Evolutionary conservation across 2,329 filamentous ascomycete genomes (phyloP).

Genomic region (Bipolaris gigantea): DNA sequence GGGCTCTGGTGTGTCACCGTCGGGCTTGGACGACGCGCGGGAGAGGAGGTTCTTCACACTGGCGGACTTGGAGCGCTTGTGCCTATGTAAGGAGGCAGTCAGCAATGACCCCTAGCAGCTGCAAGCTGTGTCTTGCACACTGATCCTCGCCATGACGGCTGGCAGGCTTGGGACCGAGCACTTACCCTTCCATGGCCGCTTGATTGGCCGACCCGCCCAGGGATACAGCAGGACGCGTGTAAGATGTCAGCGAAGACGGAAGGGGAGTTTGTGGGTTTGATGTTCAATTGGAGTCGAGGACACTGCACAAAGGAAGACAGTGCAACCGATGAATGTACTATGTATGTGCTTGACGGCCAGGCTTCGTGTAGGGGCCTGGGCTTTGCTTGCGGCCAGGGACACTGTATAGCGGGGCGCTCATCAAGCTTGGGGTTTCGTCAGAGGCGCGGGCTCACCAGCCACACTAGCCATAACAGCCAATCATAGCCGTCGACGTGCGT

Average conservation of each 20-base stretch:
- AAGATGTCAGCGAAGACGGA: background rate
- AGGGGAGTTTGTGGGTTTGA: background rate
- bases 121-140: background rate
- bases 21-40: conserved; percentile 38
- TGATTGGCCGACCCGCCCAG: conserved; percentile 20
- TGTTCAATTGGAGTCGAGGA: background rate
- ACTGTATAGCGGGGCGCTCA: conserved; percentile 13
- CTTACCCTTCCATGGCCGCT: conserved; percentile 39
- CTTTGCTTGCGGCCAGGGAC: background rate
- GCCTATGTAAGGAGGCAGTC: conserved; percentile 26
- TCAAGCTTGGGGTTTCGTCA: conserved; percentile 11
- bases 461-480: conserved; percentile 6
- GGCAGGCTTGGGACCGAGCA: conserved; percentile 17
- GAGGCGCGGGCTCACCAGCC: conserved; percentile 7
- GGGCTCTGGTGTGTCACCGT: conserved; percentile 27
- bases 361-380: background rate
- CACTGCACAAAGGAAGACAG: too few species aligned
- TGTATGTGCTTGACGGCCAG: background rate
- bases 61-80: conserved; percentile 49
- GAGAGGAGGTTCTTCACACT: conserved; percentile 43
- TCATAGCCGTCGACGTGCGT: conserved; percentile 1
- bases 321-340: background rate
- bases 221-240: conserved; percentile 1
- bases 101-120: background rate
- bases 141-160: conserved; percentile 13